Evolutionary conservation across 2,329 filamentous ascomycete species (phyloP), one percentile per base, ranked within the genome.

Genomic region (Talaromyces piceae): DNA sequence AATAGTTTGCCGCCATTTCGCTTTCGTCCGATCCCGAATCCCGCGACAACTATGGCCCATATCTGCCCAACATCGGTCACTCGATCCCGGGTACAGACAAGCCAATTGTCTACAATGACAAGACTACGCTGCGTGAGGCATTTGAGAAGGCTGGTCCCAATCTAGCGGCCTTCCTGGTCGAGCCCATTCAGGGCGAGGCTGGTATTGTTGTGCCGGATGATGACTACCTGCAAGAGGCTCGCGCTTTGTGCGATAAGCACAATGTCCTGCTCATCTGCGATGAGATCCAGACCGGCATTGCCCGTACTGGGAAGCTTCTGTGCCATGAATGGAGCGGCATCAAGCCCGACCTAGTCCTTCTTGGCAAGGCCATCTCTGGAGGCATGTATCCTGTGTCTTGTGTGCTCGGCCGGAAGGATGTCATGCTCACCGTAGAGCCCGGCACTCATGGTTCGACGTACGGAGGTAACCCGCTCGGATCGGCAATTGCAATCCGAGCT

Each of bases 331-430:
- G 93, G 91, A 85, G 88, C 51, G 87, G 85, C 60, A 90, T 98
- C 77, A 94, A 91, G 77, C 93, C 91, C 33, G 93, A 98, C 67
- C 80, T 98, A 64, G 86, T 98, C 22, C 85, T 95, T 45, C 83
- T 98, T 28, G 93, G 93, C 65, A 98, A 98, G 77, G 93, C 93
- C 60, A 95, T 98, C 67, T 95, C 90, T 28, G 93, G 93, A 57
- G 93, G 93, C 70, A 93, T 97, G 86, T 98, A 98, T 73, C 93
- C 93, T n/a, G 93, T 98, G 52, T 95, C 90, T 55, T 90, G 86
- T 62, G 91, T 98, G 45, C 78, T 98, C 48, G 86, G 87, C 56
- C 84, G 84, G 62, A 90, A 86, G 73, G 91, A 96, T 52, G 78
- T 97, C 57, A 96, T 98, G 91, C 80, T 96, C 59, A 93, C 91